These are phyloP conservation scores for Ophidiomyces ophidiicola DNA, from an alignment of 2,329 filamentous ascomycete genomes.

Conservation along the genomic window DNA sequence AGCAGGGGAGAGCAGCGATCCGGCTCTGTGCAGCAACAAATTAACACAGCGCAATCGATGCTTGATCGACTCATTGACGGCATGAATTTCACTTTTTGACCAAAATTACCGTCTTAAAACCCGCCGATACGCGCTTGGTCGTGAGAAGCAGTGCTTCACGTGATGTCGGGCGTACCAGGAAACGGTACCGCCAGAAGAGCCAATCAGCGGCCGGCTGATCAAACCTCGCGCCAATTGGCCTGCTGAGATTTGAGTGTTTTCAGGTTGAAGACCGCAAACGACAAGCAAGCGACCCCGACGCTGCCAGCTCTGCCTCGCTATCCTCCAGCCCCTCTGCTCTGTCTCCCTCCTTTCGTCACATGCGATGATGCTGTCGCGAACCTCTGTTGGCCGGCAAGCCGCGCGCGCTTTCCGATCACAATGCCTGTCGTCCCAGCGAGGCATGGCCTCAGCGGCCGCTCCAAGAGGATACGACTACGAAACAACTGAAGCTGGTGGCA, in stretches of 20 bases:
- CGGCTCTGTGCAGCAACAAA: background rate
- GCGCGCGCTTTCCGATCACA: conserved; percentile 49
- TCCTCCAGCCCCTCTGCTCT: conserved; percentile 21
- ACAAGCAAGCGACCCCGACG: conserved; percentile 17
- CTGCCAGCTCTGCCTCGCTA: conserved; percentile 21
- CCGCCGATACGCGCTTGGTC: conserved; percentile 47
- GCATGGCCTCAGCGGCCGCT: conserved; percentile 53
- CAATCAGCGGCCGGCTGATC: conserved; percentile 24
- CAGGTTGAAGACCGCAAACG: conserved; percentile 1
- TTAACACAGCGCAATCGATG: background rate
- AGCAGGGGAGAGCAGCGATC: background rate
- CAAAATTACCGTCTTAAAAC: conserved; percentile 4
- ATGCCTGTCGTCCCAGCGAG: conserved; percentile 50
- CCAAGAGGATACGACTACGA: conserved; percentile 76
- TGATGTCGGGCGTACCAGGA: conserved; percentile 10
- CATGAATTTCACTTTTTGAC: conserved; percentile 5
- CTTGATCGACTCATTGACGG: background rate
- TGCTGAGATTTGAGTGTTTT: conserved; percentile 2
- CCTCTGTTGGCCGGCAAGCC: conserved; percentile 51
- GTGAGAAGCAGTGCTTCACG: conserved; percentile 7
- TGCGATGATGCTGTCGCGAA: conserved; percentile 55
- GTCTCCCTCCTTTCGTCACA: conserved; percentile 41
- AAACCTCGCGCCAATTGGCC: conserved; percentile 8
- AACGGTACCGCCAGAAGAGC: conserved; percentile 27
- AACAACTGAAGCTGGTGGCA: conserved; percentile 67